Base-by-base conservation (phyloP, 2,329 filamentous ascomycete species). In the Colletotrichum simmondsii region DNA sequence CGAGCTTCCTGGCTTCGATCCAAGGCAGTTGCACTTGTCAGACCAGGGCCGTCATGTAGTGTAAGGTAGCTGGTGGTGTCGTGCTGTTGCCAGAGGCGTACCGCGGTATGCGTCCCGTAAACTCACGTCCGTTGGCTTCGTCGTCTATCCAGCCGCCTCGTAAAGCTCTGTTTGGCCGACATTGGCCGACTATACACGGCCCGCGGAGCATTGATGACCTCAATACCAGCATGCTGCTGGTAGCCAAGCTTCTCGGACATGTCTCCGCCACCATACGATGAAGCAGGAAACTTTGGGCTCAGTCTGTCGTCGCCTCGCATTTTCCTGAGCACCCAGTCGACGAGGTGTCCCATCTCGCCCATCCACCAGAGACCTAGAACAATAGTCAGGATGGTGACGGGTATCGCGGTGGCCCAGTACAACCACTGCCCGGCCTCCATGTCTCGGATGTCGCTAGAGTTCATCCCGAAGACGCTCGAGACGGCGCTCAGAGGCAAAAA, bases 391-490 rank as follows among this genome's bases (percentile, higher is more conserved):
- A 84, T 62, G 0, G 87, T 88, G 3, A 88, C 79, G 1, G 86
- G 86, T 12, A 89, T 68, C 2, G 87, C 85, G 0, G 84, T 81
- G 2, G 80, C 82, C 87, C 87, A 89, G 78, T 87, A 89, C 3
- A 85, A 76, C 84, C 85, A 86, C 78, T 88, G 86, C 4, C 80
- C 80, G 10, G 79, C 77, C n/a, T 85, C 79, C 83, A 87, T 86
- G 74, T 88, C 83, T 30, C 86, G 83, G 5, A 89, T 80, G 75
- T 88, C 87, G 61, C 78, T 79, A 4, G 86, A 87, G 77, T 89
- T 88, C 86, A 89, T 89, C 66, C 87, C 87, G 74, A 89, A 86
- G 68, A 88, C 83, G 76, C 84, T 85, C 12, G 85, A 83, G 3
- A 88, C 81, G 32, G 85, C 80, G 62, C 82, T 83, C 7, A 88